Conservation (phyloP, 2,329 filamentous ascomycete species). For the Cladophialophora carrionii region DNA sequence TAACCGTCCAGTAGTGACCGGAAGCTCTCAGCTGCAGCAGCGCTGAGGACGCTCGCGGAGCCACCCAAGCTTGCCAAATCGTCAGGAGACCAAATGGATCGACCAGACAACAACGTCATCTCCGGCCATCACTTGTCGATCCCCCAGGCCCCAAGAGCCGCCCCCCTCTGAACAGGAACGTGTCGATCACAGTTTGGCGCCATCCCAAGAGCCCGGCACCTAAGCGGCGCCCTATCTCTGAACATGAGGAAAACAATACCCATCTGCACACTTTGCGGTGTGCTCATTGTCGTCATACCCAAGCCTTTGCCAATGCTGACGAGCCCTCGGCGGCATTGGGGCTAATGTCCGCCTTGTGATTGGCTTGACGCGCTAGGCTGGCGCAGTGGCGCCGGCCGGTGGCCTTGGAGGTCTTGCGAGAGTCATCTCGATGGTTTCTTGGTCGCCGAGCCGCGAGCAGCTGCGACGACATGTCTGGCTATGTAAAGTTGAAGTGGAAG, state of each 20-base stretch:
- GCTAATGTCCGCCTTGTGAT: constrained; percentile 4
- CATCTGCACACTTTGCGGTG: background rate
- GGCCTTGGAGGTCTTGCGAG: background rate
- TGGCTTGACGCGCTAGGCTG: constrained; percentile 1
- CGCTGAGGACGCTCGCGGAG: background rate
- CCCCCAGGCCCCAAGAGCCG: background rate
- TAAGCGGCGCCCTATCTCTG: no score
- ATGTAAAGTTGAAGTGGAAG: no score
- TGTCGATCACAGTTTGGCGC: background rate
- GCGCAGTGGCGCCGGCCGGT: constrained; percentile 1
- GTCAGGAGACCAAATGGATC: background rate
- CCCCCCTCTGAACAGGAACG: background rate
- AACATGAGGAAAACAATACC: background rate
- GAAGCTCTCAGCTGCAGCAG: background rate
- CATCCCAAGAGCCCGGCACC: no score
- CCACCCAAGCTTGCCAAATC: background rate
- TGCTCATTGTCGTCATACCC: constrained; percentile 16
- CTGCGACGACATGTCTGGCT: no score
- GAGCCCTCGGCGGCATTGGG: background rate
- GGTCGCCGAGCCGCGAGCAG: background rate
- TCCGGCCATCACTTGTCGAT: background rate
- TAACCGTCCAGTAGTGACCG: background rate
- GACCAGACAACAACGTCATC: background rate
- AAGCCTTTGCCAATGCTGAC: constrained; percentile 11
- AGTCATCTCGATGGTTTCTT: background rate